These are phyloP conservation scores for Trametes elegans DNA, from an alignment of 768 basidiomycete genomes.

Conservation along the genomic window DNA sequence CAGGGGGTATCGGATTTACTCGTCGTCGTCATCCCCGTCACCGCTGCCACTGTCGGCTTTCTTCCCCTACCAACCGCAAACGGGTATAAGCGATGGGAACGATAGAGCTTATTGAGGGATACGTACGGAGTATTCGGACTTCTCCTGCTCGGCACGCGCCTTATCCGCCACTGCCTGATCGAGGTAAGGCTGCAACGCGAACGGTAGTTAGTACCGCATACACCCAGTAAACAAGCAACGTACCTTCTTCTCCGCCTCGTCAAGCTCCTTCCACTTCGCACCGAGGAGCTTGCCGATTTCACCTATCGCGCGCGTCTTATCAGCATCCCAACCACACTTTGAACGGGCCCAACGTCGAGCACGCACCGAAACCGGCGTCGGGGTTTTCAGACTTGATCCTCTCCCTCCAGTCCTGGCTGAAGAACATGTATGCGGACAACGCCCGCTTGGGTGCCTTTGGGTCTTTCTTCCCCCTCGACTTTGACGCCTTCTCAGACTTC, in stretches of 20 bases:
- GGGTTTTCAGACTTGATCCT: constrained; percentile 96
- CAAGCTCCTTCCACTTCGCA: constrained; percentile 95
- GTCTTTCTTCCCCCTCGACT: constrained; percentile 68
- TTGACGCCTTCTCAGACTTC: constrained; percentile 60
- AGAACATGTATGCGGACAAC: constrained; percentile 98
- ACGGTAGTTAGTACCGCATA: constrained; percentile 4
- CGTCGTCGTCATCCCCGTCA: constrained; percentile 48
- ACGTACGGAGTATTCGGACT: constrained; percentile 46
- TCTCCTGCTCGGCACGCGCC: constrained; percentile 80
- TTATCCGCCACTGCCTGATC: constrained; percentile 89
- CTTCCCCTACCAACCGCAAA: constrained; percentile 35
- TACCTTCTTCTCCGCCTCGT: constrained; percentile 90
- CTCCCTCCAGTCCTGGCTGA: constrained; percentile 94
- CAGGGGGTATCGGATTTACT: constrained; percentile 13
- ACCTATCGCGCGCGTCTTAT: constrained; percentile 36
- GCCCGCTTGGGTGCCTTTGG: constrained; percentile 88
- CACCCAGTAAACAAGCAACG: constrained; percentile 16
- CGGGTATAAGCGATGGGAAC: not conserved
- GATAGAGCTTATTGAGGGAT: not conserved
- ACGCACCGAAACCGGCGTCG: constrained; percentile 84
- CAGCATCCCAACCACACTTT: constrained; percentile 1
- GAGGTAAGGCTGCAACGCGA: constrained; percentile 67
- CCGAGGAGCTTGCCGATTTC: constrained; percentile 95
- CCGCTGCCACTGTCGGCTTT: constrained; percentile 38
- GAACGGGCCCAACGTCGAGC: not conserved